Conservation (phyloP, 768 basidiomycete species). For the Russula virescens region DNA sequence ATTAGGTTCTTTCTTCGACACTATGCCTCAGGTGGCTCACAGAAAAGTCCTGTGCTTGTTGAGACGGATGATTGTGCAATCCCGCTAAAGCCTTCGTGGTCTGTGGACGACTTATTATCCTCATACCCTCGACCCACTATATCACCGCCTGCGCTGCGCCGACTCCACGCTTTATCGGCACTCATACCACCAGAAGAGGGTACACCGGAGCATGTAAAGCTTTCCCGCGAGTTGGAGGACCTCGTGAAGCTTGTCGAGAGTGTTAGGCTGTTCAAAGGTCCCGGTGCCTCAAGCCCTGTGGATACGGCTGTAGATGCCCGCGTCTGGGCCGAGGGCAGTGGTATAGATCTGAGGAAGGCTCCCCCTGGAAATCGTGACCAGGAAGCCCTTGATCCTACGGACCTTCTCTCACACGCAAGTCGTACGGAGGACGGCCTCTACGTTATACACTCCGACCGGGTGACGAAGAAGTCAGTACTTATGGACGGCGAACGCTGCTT, state of each 20-base stretch:
- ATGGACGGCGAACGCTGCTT: not conserved
- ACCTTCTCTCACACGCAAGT: constrained; percentile 47
- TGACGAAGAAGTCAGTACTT: constrained; percentile 15
- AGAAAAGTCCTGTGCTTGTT: constrained; percentile 1
- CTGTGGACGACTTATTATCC: constrained; percentile 66
- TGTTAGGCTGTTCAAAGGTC: constrained; percentile 54
- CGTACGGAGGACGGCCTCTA: constrained; percentile 52
- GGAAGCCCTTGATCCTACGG: constrained; percentile 35
- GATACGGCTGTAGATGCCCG: constrained; percentile 35
- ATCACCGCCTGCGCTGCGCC: constrained; percentile 49
- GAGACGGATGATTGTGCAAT: constrained; percentile 55
- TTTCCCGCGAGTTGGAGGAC: constrained; percentile 60
- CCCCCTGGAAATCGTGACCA: constrained; percentile 16
- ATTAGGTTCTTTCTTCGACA: not conserved
- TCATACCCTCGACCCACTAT: constrained; percentile 70
- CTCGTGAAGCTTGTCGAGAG: constrained; percentile 77
- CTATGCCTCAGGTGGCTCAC: not conserved
- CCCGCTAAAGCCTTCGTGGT: constrained; percentile 70
- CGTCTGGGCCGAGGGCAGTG: constrained; percentile 38
- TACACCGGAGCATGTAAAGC: constrained; percentile 44
- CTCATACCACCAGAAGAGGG: constrained; percentile 58
- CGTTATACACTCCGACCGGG: constrained; percentile 47
- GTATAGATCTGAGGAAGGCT: constrained; percentile 29
- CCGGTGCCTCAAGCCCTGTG: constrained; percentile 15
- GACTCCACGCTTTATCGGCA: constrained; percentile 68